These are phyloP conservation scores for Rhynchospora pubera DNA, from an alignment of 176 grass and related monocot species.

Conservation along the genomic window DNA sequence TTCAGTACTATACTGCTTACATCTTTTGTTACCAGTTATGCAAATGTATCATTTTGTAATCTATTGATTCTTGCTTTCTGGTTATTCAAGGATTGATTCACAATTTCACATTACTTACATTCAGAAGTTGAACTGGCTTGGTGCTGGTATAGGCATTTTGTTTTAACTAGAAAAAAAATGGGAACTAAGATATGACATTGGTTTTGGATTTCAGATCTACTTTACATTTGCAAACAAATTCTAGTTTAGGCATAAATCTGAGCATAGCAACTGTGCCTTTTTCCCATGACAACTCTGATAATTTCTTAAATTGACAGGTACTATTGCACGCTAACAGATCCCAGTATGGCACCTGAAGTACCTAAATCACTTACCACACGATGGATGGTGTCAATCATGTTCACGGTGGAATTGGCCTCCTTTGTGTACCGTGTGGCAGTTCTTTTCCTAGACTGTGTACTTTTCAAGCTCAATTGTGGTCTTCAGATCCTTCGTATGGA, in stretches of 20 bases:
- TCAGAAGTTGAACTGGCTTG: not conserved
- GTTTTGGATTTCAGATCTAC: not conserved
- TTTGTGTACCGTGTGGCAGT: constrained; percentile 65
- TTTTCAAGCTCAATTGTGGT: constrained; percentile 72
- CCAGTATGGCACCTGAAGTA: not conserved
- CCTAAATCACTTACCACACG: constrained; percentile 15
- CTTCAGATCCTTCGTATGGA: constrained; percentile 81
- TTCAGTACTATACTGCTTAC: not conserved
- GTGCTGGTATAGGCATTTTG: not conserved
- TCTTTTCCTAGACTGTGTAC: constrained; percentile 62
- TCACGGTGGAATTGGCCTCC: constrained; percentile 55
- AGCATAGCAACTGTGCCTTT: not conserved
- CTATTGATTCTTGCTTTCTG: too few species aligned
- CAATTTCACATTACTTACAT: not conserved
- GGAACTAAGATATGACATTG: not conserved
- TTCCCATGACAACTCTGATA: not conserved
- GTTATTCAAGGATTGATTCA: too few species aligned
- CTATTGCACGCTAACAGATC: not conserved
- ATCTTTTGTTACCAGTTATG: not conserved
- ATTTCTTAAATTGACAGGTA: constrained; percentile 10
- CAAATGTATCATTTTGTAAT: not conserved
- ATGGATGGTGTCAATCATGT: constrained; percentile 33
- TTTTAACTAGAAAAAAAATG: not conserved
- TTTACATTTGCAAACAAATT: not conserved
- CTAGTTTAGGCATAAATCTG: not conserved